Base-by-base conservation (phyloP, 495 filamentous ascomycete genomes). In the Penicillium atrosanguineum region DNA sequence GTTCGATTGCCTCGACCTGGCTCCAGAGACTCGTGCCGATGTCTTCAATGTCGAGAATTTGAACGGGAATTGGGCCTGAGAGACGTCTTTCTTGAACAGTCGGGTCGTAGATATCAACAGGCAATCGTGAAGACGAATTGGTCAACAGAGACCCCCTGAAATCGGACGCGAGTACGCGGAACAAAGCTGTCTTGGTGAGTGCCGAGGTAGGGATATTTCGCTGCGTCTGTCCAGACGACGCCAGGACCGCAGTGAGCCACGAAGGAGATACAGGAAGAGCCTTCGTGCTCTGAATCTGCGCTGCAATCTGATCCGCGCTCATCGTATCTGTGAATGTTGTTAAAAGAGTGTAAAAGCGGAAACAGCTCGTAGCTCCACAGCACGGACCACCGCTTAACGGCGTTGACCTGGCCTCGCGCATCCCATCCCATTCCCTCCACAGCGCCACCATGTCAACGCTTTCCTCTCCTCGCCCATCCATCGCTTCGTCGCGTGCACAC, bases 31-130 rank as follows among this genome's bases (percentile, higher is more conserved):
- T 88, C 14, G 79, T 79, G 14, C 84, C 79, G 38, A 97, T 76
- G 61, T 96, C 91, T 61, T 92, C 88, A 16, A 97, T 79, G 43
- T 90, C 90, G 0, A 95, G 68, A 0, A 97, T 83, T 65, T 98
- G 94, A 6, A 94, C 85, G 0, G 84, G 77, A 7, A 92, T 76
- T 18, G 89, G 77, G 0, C 76, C 77, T 0, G 69, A 36, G 0
- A 95, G 69, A 0, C 67, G 69, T 14, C 76, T 68, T 50, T 89
- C 80, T 53, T 79, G 75, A 4, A 81, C 62, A 3, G 71, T 67
- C 0, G 76, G 73, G 54, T 83, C 71, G 49, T 70, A 70, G 11
- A 86, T 67, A 42, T 85, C 72, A 11, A 71, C 31, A 0, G 91
- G 89, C 18, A 95, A 78, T 15, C 78, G 64, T 43, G 77, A 75